Evolutionary conservation across 2,329 filamentous ascomycete genomes (phyloP).

Genomic region (Sporothrix sp.): DNA sequence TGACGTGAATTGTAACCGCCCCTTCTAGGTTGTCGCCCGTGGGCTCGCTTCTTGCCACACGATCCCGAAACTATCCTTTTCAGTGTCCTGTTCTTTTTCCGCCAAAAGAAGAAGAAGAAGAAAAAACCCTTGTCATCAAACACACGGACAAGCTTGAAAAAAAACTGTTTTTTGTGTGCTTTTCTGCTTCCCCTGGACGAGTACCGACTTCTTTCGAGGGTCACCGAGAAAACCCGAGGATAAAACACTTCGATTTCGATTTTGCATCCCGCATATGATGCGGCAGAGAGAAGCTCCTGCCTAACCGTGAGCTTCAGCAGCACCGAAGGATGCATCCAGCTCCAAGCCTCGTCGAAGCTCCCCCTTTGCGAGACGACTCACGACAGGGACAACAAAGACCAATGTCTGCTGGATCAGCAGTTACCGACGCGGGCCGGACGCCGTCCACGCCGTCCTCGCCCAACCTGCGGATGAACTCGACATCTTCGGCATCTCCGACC

Average conservation of each 20-base stretch:
- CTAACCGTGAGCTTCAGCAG: no score
- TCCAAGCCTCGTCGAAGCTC: conserved; percentile 25
- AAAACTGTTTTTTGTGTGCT: no score
- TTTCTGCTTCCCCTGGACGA: no score
- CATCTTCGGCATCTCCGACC: conserved; percentile 43
- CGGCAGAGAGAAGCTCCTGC: no score
- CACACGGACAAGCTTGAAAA: no score
- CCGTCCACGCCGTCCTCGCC: conserved; percentile 23
- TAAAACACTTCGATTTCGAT: not conserved
- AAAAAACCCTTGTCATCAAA: no score
- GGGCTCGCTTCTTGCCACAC: not conserved
- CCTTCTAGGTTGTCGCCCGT: not conserved
- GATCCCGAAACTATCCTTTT: no score
- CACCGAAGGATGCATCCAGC: conserved; percentile 26
- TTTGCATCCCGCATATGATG: conserved; percentile 3
- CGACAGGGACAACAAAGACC: conserved; percentile 19
- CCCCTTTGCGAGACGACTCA: conserved; percentile 21
- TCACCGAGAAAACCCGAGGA: no score
- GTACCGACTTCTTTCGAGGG: no score
- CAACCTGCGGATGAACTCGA: conserved; percentile 38
- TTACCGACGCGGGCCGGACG: conserved; percentile 16
- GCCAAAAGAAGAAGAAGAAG: no score
- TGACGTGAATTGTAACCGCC: not conserved
- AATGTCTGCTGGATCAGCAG: conserved; percentile 14
- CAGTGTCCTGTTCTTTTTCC: no score